A percentile compares a stretch with the other conserved stretches of the same genome.
phyloP scores from a whole-genome alignment of 2,329 filamentous ascomycete species.

The Magnaporthiopsis rhizophila region DNA sequence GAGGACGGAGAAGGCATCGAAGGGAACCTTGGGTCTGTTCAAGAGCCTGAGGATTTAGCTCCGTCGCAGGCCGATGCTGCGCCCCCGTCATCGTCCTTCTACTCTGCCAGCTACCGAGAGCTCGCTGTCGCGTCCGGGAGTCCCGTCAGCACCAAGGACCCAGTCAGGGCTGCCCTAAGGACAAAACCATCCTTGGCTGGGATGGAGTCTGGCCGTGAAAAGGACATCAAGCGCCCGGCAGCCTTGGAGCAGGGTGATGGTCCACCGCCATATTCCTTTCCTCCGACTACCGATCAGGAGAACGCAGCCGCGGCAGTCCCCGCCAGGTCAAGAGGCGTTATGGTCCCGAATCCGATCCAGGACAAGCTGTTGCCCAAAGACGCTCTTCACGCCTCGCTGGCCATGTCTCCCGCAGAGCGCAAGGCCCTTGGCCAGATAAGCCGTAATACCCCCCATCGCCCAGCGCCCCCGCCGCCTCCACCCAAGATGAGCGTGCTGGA shows the following conservation, averaged over 20 bases:
- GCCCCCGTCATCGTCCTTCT: conserved; percentile 33
- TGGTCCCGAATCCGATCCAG: conserved; percentile 28
- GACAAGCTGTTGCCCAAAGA: conserved; percentile 1
- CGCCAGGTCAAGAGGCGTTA: neutral
- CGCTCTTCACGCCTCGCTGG: neutral
- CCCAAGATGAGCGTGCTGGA: conserved; percentile 98
- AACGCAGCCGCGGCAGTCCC: conserved; percentile 40
- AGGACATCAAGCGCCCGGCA: conserved; percentile 26
- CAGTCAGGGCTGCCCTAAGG: conserved; percentile 30
- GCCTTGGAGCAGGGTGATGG: conserved; percentile 21
- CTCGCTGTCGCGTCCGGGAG: conserved; percentile 47
- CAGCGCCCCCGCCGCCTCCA: conserved; percentile 70
- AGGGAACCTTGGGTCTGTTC: neutral
- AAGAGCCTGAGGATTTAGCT: conserved; percentile 29
- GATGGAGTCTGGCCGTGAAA: conserved; percentile 24
- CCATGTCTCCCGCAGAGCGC: conserved; percentile 42
- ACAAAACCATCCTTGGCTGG: conserved; percentile 23
- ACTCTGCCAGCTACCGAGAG: conserved; percentile 34
- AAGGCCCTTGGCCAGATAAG: conserved; percentile 46
- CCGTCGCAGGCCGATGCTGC: conserved; percentile 32
- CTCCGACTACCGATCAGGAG: conserved; percentile 69
- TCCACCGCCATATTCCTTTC: conserved; percentile 50
- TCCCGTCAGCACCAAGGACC: conserved; percentile 42
- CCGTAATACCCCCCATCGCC: conserved; percentile 59
- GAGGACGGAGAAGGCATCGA: conserved; percentile 16